phyloP scores from a whole-genome alignment of 441 rosid species.

The Hura crepitans region DNA sequence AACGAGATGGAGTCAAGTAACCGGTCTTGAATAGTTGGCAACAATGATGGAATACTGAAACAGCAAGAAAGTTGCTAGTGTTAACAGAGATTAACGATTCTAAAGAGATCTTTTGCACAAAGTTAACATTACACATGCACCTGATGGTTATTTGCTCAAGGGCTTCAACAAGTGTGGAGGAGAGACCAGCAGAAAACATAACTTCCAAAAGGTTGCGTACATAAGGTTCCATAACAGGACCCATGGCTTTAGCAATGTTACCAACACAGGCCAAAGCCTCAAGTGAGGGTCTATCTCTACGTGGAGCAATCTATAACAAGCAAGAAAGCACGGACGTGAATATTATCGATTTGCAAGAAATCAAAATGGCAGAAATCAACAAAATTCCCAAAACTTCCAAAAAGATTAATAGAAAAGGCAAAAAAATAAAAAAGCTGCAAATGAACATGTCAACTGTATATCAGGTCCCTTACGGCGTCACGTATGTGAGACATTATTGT shows the following conservation, averaged over 20 bases:
- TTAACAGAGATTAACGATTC: neutral
- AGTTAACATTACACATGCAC: slow-evolving; percentile 31
- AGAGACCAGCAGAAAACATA: slow-evolving; percentile 89
- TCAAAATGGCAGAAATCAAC: slow-evolving; percentile 14
- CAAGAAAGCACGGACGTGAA: slow-evolving; percentile 18
- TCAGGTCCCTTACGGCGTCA: slow-evolving; percentile 74
- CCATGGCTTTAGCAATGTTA: slow-evolving; percentile 98
- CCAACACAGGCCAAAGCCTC: slow-evolving; percentile 99
- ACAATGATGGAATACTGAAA: slow-evolving; percentile 88
- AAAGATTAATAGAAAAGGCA: slow-evolving; percentile 22
- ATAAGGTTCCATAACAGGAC: slow-evolving; percentile 78
- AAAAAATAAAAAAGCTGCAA: slow-evolving; percentile 21
- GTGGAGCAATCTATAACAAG: slow-evolving; percentile 87
- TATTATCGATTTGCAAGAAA: slow-evolving; percentile 19
- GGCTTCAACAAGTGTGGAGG: slow-evolving; percentile 77
- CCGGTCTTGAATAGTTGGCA: slow-evolving; percentile 88
- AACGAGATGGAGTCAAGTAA: slow-evolving; percentile 76
- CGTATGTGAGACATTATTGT: slow-evolving; percentile 89
- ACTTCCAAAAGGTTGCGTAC: slow-evolving; percentile 81
- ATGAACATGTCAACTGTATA: slow-evolving; percentile 18
- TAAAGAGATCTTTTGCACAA: neutral
- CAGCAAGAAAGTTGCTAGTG: slow-evolving; percentile 20
- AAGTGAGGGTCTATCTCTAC: slow-evolving; percentile 91
- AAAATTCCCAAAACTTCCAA: slow-evolving; percentile 13
- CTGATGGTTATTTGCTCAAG: slow-evolving; percentile 86